Evolutionary conservation across 352 stramenopile species (phyloP), one percentile per base, ranked within the genome.

Genomic region (Peronospora belbahrii): DNA sequence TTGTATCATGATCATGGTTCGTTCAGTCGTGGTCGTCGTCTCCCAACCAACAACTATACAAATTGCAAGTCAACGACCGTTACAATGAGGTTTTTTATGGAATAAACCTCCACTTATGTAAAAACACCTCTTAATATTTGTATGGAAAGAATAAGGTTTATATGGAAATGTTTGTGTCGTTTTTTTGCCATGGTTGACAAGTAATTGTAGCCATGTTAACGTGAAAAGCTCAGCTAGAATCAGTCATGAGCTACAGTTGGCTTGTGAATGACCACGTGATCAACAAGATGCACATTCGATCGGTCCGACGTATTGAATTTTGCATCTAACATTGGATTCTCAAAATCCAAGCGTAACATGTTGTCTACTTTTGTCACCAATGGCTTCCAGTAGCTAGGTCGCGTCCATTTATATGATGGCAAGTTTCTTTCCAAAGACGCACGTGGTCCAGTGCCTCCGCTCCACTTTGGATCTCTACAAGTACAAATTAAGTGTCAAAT

Each of bases 321-420:
- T 39, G 27, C 53, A 43, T 91, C 79, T 11, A 91, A 59, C 32
- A 69, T 74, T 14, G 70, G 74, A 51, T 93, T 85, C 52, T 93
- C 82, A 44, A 93, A 89, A 48, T 93, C 81, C 37, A 90, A 48
- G 15, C 81, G 78, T 49, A 93, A 47, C 56, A 93, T 80, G 48
- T 87, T 88, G 61, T 83, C 77, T 46, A 90, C 74, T 53, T 79
- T 86, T 44, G 73, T 85, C 49, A 86, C 67, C 62, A 86, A 57
- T 42, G 78, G 78, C 48, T 88, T 82, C 81, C 78, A 90, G 50
- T 86, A 90, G 60, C 79, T 93, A 19, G 81, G 81, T 11, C 63
- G 54, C 20, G 61, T 69, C 78, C 79, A 90, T 45, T 80, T 57
- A 62, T 86, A 73, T 37, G 81, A 83, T 14, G 76, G 78, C 54